Percentiles rank a stretch among this genome's conserved stretches.
Evolutionary conservation across 2,329 filamentous ascomycete genomes (phyloP).

Genomic region (Passalora sequoiae): DNA sequence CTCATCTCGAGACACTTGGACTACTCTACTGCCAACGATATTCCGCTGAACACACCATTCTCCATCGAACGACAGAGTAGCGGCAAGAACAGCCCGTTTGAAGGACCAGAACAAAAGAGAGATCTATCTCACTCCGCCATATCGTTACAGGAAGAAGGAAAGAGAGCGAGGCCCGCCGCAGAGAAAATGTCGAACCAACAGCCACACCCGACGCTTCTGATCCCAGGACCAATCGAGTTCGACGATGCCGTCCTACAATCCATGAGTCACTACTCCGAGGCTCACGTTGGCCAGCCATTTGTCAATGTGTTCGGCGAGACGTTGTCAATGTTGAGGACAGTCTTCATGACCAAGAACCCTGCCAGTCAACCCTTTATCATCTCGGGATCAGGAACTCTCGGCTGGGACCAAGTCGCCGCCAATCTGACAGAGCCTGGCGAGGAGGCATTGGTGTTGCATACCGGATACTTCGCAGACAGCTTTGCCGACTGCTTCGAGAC

Average conservation of each 20-base stretch:
- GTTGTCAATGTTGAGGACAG: conserved; percentile 78
- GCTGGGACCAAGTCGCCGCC: conserved; percentile 93
- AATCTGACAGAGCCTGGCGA: conserved; percentile 89
- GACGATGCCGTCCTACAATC: conserved; percentile 93
- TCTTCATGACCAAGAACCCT: conserved; percentile 85
- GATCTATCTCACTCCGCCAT: conserved; percentile 24
- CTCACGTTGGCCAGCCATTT: conserved; percentile 84
- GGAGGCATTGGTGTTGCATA: conserved; percentile 86
- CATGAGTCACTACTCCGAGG: conserved; percentile 95
- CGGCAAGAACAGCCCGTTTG: conserved; percentile 26
- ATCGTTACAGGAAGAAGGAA: conserved; percentile 25
- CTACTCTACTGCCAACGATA: conserved; percentile 46
- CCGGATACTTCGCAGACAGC: conserved; percentile 93
- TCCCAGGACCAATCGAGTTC: conserved; percentile 96
- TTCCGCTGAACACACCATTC: conserved; percentile 60
- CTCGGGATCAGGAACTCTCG: conserved; percentile 88
- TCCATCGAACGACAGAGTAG: conserved; percentile 53
- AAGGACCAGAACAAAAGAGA: conserved; percentile 23
- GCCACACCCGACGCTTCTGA: conserved; percentile 71
- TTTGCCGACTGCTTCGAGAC: conserved; percentile 88
- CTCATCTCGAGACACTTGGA: conserved; percentile 59
- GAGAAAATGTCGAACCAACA: conserved; percentile 55
- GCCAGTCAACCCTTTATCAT: conserved; percentile 86
- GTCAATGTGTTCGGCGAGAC: conserved; percentile 88
- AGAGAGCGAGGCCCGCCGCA: conserved; percentile 20